Evolutionary conservation across 192 early-diverging fungal species (phyloP).

Genomic region (Chytriomyces sp.): DNA sequence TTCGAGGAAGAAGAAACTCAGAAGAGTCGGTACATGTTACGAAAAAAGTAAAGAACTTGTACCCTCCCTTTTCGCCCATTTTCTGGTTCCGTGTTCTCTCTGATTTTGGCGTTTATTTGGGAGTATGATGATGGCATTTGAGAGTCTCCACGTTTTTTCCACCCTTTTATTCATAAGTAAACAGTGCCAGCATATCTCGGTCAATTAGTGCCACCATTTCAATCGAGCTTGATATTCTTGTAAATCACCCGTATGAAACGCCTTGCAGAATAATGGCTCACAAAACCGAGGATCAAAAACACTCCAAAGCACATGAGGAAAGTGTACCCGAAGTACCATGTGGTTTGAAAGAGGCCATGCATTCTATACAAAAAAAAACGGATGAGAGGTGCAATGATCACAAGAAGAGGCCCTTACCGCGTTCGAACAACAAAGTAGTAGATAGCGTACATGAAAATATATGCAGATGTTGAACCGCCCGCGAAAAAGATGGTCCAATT

Average conservation of each 20-base stretch:
- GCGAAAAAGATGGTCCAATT: conserved; percentile 90
- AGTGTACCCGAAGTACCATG: conserved; percentile 92
- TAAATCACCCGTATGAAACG: conserved; percentile 83
- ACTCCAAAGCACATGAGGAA: conserved; percentile 75
- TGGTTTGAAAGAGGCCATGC: conserved; percentile 74
- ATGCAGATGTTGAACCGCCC: conserved; percentile 80
- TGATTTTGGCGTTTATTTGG: too few relatives aligned
- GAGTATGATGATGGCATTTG: too few relatives aligned
- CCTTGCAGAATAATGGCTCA: conserved; percentile 80
- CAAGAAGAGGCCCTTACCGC: conserved; percentile 53
- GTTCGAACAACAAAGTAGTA: conserved; percentile 84
- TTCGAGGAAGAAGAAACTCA: not conserved
- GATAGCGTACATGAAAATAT: conserved; percentile 88
- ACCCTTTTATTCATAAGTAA: too few relatives aligned
- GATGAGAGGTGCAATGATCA: not conserved
- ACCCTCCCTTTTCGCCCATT: too few relatives aligned
- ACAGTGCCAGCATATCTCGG: not conserved
- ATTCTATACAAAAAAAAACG: conserved; percentile 61
- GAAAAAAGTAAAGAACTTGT: too few relatives aligned
- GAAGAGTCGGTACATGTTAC: not conserved
- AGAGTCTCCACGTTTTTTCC: too few relatives aligned
- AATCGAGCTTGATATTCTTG: conserved; percentile 78
- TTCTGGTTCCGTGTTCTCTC: too few relatives aligned
- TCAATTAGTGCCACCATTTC: conserved; percentile 5
- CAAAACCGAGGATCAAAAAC: conserved; percentile 70